A percentile compares a stretch with the other conserved stretches of the same genome.
Conservation (phyloP, 1,284 basidiomycete species). For the Stereum hirsutum region DNA sequence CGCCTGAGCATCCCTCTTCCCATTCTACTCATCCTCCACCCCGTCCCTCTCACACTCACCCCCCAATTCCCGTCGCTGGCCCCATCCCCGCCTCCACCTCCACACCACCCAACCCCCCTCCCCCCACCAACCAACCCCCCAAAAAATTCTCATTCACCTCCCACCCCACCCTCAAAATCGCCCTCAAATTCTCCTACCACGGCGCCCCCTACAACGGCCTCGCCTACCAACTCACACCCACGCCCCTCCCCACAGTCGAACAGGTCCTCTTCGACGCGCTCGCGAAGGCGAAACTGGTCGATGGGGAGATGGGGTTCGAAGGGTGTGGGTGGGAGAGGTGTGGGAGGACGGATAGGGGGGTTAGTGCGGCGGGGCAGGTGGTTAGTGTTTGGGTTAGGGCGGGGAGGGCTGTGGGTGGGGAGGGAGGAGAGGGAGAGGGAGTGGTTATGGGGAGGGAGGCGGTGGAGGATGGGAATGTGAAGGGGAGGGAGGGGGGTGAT, state of each 20-base stretch:
- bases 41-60: neutral
- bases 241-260: constrained; percentile 85
- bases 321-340: constrained; percentile 88
- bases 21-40: too few species aligned
- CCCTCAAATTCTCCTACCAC: constrained; percentile 86
- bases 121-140: constrained; percentile 1
- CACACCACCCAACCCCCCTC: constrained; percentile 6
- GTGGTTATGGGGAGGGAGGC: constrained; percentile 20
- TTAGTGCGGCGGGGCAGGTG: constrained; percentile 93
- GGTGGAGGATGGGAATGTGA: neutral
- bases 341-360: constrained; percentile 91
- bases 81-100: constrained; percentile 7
- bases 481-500: constrained; percentile 1
- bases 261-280: constrained; percentile 80
- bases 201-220: constrained; percentile 91
- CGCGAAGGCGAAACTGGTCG: constrained; percentile 67
- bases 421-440: neutral
- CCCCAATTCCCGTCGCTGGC: constrained; percentile 1
- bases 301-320: constrained; percentile 66
- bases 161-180: constrained; percentile 80
- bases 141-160: constrained; percentile 54
- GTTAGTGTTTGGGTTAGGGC: constrained; percentile 89
- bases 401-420: constrained; percentile 19
- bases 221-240: constrained; percentile 65
- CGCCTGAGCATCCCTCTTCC: neutral